A percentile compares a stretch with the other conserved stretches of the same genome.
phyloP scores from a whole-genome alignment of 2,329 filamentous ascomycete species.

The Colletotrichum sp. region DNA sequence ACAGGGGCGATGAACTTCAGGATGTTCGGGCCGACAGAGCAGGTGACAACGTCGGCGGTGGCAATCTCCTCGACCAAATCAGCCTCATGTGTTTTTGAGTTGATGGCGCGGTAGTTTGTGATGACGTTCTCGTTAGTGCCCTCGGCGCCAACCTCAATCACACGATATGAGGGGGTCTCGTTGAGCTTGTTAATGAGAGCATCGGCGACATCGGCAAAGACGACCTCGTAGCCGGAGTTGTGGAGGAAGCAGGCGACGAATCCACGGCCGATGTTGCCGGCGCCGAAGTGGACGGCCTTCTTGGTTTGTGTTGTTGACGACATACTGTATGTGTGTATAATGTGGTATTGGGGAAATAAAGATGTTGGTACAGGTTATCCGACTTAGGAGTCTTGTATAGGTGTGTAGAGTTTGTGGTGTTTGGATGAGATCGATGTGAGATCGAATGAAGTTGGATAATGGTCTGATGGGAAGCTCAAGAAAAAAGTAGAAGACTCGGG shows the following conservation, averaged over 20 bases:
- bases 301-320: constrained; percentile 39
- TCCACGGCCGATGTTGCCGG: constrained; percentile 85
- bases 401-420: neutral
- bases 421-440: neutral
- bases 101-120: constrained; percentile 96
- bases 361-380: neutral
- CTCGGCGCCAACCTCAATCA: constrained; percentile 89
- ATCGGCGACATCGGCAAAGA: constrained; percentile 95
- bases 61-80: constrained; percentile 86
- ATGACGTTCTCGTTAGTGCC: constrained; percentile 83
- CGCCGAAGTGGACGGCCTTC: constrained; percentile 85
- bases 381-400: neutral
- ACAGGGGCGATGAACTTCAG: constrained; percentile 95
- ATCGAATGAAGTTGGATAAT: neutral
- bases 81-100: constrained; percentile 84
- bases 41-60: constrained; percentile 90
- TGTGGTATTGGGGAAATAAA: neutral
- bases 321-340: constrained; percentile 40
- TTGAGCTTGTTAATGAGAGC: constrained; percentile 82
- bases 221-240: constrained; percentile 92
- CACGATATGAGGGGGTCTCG: constrained; percentile 77
- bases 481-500: fast-evolving
- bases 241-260: constrained; percentile 93
- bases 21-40: constrained; percentile 94
- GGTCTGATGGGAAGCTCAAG: neutral